A percentile compares a stretch with the other conserved stretches of the same genome.
Conservation (phyloP, 1,139 yeast genomes). For the Torulaspora globosa region DNA sequence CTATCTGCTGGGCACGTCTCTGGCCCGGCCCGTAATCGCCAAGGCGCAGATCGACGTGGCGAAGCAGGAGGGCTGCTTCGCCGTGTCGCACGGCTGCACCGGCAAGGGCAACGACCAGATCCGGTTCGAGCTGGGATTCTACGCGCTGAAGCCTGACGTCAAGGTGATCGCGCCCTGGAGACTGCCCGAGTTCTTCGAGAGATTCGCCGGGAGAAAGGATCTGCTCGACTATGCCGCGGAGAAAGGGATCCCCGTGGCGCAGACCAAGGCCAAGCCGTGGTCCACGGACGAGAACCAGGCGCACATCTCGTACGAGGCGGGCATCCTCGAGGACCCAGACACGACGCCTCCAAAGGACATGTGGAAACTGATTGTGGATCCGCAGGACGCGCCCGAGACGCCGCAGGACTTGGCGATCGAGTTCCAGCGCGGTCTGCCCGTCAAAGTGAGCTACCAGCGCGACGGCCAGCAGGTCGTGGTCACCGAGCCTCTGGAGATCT, state of each 20-base stretch:
- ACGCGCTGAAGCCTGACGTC: conserved; percentile 96
- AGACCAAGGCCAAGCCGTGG: conserved; percentile 99
- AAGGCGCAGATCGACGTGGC: conserved; percentile 97
- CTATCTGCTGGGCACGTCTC: conserved; percentile 90
- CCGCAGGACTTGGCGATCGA: conserved; percentile 86
- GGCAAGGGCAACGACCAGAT: conserved; percentile 99
- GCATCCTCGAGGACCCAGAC: conserved; percentile 96
- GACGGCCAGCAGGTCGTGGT: conserved; percentile 47
- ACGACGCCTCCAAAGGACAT: conserved; percentile 98
- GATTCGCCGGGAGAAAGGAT: conserved; percentile 97
- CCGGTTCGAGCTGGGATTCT: conserved; percentile 92
- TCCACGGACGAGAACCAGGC: conserved; percentile 99
- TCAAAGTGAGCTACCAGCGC: conserved; percentile 61
- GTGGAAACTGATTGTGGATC: conserved; percentile 99
- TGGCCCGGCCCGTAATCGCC: conserved; percentile 98
- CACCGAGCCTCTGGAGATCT: conserved; percentile 80
- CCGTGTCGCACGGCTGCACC: conserved; percentile 98
- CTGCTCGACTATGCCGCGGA: conserved; percentile 87
- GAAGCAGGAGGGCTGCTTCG: conserved; percentile 95
- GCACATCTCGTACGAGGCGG: conserved; percentile 97
- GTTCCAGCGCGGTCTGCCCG: conserved; percentile 84
- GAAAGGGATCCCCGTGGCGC: conserved; percentile 90
- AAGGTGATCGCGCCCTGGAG: conserved; percentile 99
- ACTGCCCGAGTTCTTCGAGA: conserved; percentile 87
- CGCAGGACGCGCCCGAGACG: conserved; percentile 85